phyloP scores from a whole-genome alignment of 2,329 filamentous ascomycete genomes.

The Penicillium sp. region DNA sequence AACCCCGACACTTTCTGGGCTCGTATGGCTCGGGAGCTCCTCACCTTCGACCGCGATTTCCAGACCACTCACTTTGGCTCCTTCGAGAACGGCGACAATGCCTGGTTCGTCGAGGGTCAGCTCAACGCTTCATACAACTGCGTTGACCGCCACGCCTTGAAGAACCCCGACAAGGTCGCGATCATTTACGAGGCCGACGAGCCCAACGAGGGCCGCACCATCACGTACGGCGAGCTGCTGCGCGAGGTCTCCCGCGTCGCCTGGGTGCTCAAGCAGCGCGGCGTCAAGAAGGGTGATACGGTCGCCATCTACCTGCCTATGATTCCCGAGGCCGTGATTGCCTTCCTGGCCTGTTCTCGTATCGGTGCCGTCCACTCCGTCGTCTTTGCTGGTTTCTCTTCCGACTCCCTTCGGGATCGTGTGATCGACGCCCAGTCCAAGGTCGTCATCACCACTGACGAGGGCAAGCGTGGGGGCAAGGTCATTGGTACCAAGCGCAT shows the following conservation, averaged over 20 bases:
- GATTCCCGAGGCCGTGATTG: constrained; percentile 93
- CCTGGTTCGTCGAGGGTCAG: constrained; percentile 92
- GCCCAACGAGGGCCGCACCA: constrained; percentile 77
- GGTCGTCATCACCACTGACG: constrained; percentile 94
- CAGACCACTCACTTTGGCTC: constrained; percentile 81
- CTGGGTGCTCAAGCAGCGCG: constrained; percentile 89
- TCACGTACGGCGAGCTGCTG: constrained; percentile 91
- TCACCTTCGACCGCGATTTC: constrained; percentile 90
- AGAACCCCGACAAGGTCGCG: constrained; percentile 87
- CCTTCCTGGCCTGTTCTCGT: constrained; percentile 85
- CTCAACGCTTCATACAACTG: constrained; percentile 98
- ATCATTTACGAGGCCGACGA: constrained; percentile 99
- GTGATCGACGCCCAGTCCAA: constrained; percentile 88
- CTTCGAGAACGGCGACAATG: constrained; percentile 76
- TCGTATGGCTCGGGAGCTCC: constrained; percentile 78
- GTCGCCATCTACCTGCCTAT: constrained; percentile 97
- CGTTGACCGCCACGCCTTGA: constrained; percentile 93
- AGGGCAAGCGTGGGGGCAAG: constrained; percentile 97
- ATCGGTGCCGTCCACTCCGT: constrained; percentile 97
- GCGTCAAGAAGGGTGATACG: constrained; percentile 94
- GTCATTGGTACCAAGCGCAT: constrained; percentile 98
- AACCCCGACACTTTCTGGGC: constrained; percentile 91
- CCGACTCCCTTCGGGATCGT: constrained; percentile 92
- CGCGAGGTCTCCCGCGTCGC: constrained; percentile 86
- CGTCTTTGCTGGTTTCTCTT: constrained; percentile 95